Evolutionary conservation across 768 basidiomycete species (phyloP), one percentile per base, ranked within the genome.

Genomic region (Boletus vinaceobasis): DNA sequence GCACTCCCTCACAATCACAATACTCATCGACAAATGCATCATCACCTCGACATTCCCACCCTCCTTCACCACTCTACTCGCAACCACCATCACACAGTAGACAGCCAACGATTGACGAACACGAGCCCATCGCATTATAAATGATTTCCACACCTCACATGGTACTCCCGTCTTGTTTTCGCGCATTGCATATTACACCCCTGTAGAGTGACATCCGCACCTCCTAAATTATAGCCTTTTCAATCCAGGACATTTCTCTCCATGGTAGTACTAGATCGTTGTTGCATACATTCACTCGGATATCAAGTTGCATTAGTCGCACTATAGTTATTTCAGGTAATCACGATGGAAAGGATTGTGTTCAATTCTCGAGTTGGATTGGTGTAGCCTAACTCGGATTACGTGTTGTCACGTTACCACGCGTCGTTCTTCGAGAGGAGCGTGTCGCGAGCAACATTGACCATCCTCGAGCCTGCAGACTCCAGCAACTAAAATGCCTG

Each of bases 61-160:
- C 71, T 44, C 69, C 71, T 56, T 70, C 69, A 33, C 66, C 71
- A 15, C 59, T 65, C 7, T 48, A 56, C 29, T 45, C 71, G 5
- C 70, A 69, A 10, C 55, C 66, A 39, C 37, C 57, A 51, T 60
- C 63, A 8, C 64, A 72, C 13, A 71, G 63, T 48, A 71, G 63
- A 63, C 71, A 63, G 23, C 60, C 65, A 15, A 72, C 71, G n/a
- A 71, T 71, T 17, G 71, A 71, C 46, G 69, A 70, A 40, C 62
- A 62, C 37, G 43, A 43, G 46, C 53, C 63, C 32, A 51, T 43
- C 38, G 50, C 58, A 54, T 61, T 57, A 14, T 67, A 61, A 53
- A 42, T 48, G 33, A 23, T 31, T 50, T 56, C 14, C 47, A 10
- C n/a, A 46, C 23, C 19, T 21, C 26, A 37, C 35, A 52, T 36